Evolutionary conservation across 129 eudicot species (phyloP).

Genomic region (carrot (Daucus carota)): DH1_v3.0 NC_030385.2:45623001-45623500

Average conservation of each 20-base stretch:
- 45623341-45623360: constrained; percentile 76
- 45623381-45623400: constrained; percentile 5
- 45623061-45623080: constrained; percentile 31
- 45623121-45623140: constrained; percentile 39
- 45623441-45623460: not conserved
- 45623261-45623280: constrained; percentile 89
- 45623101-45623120: constrained; percentile 43
- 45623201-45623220: constrained; percentile 91
- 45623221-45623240: constrained; percentile 73
- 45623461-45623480: not conserved
- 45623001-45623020: not conserved
- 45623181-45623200: constrained; percentile 81
- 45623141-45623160: constrained; percentile 47
- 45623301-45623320: constrained; percentile 93
- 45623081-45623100: constrained; percentile 35
- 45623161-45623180: constrained; percentile 48
- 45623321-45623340: constrained; percentile 80
- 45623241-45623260: constrained; percentile 79
- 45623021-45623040: not conserved
- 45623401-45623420: not conserved
- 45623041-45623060: constrained; percentile 1
- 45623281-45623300: constrained; percentile 82
- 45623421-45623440: not conserved
- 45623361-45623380: constrained; percentile 95
- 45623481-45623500: too few species aligned